Conservation (phyloP, 768 basidiomycete genomes). For the Pholiota microspora region DNA sequence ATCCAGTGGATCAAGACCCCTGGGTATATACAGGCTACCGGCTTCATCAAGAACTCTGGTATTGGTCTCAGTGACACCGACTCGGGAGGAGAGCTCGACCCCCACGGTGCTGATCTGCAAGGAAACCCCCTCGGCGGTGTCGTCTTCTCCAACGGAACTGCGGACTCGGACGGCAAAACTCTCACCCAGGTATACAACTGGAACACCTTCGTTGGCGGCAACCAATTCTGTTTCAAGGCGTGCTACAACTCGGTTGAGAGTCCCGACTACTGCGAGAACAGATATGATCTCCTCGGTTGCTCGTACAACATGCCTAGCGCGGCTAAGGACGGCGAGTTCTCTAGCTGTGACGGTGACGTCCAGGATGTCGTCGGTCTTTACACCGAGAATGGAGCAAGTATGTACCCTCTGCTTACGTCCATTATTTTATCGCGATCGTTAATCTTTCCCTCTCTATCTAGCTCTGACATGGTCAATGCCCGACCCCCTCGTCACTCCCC, state of each 20-base stretch:
- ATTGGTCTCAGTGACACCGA: conserved; percentile 55
- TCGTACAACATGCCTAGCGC: conserved; percentile 64
- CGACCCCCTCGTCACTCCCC: conserved; percentile 19
- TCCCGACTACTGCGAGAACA: conserved; percentile 58
- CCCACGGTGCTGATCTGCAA: conserved; percentile 69
- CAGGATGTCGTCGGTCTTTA: conserved; percentile 55
- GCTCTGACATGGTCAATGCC: conserved; percentile 18
- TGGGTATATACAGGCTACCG: conserved; percentile 59
- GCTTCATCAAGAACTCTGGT: conserved; percentile 58
- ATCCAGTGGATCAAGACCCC: conserved; percentile 40
- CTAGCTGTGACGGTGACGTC: conserved; percentile 62
- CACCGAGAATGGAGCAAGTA: conserved; percentile 33
- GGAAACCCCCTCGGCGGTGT: conserved; percentile 80
- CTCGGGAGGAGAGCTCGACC: conserved; percentile 76
- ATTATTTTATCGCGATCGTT: not conserved
- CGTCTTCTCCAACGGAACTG: conserved; percentile 58
- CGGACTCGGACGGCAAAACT: conserved; percentile 35
- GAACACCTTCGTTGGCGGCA: conserved; percentile 69
- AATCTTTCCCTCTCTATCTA: not conserved
- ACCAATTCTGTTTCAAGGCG: conserved; percentile 62
- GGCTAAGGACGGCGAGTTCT: conserved; percentile 55
- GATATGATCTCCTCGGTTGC: conserved; percentile 70
- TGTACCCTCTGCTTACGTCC: not conserved
- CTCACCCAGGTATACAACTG: conserved; percentile 63
- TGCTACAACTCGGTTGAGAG: conserved; percentile 56